Base-by-base conservation (phyloP, 495 filamentous ascomycete species). In the Penicillium turbatum region DNA sequence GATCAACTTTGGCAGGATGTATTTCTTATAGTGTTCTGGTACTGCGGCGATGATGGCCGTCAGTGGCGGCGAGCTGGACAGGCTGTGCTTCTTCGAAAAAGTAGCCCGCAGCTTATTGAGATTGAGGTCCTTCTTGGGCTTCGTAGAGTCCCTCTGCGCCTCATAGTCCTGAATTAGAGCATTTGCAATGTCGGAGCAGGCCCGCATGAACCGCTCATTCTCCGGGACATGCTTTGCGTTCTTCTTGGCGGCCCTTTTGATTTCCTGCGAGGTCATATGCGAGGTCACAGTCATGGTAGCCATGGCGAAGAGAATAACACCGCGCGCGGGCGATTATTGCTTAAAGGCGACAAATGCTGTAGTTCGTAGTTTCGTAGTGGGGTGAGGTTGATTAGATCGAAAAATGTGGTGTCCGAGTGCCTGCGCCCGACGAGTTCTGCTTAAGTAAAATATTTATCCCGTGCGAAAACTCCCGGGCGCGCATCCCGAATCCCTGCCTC, bases 21-120 rank as follows among this genome's bases (percentile, higher is more conserved):
- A 97, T 78, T 97, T 97, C 78, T 98, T 98, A 75, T 97, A 96
- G 72, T 97, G 90, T 64, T 97, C 95, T 27, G 93, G 93, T 32
- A 98, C 89, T 13, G 93, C 93, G 24, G 93, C 90, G 60, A 98
- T 96, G 65, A 98, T 98, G 54, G 93, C 92, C 21, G 91, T 97
- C 50, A 98, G 77, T 29, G 93, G 91, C 19, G 93, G 93, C 54
- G 93, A 87, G 63, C 79, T 87, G 62, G 80, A 84, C 54, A 98
- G 73, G 61, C 80, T 84, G 74, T 97, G 90, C 73, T 96, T 97
- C 74, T 90, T 95, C 10, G 93, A 82, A 51, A 96, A 83, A 67
- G 92, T 91, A 53, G 88, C 82, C 46, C 93, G 86, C 50, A 98
- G 72, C 51, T 79, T 81, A 72, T 98, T 98, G 60, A 98, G 83